A percentile compares a stretch with the other conserved stretches of the same genome.
Conservation (phyloP, 2,329 filamentous ascomycete species). For the Monilinia laxa region DNA sequence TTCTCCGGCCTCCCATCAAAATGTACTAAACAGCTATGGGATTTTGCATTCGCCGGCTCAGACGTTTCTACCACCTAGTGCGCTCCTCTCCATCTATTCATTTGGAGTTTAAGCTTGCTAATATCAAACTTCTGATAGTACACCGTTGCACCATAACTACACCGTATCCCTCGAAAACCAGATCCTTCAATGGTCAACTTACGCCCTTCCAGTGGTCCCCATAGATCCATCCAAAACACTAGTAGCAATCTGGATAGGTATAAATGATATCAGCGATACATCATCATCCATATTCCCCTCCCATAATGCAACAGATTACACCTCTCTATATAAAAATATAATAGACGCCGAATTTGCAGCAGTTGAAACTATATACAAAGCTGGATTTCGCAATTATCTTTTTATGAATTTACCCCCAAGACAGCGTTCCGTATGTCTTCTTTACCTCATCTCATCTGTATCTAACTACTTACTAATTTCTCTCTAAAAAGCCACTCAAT, state of each 20-base stretch:
- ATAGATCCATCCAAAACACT: conserved; percentile 44
- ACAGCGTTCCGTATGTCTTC: conserved; percentile 42
- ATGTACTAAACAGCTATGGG: conserved; percentile 53
- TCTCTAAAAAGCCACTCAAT: conserved; percentile 25
- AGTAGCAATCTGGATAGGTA: conserved; percentile 54
- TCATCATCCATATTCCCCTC: conserved; percentile 44
- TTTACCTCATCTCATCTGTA: conserved; percentile 1
- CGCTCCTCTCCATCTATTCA: no score
- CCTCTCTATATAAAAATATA: conserved; percentile 47
- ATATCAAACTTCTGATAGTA: conserved; percentile 36
- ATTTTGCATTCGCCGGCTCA: conserved; percentile 56
- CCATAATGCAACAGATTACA: conserved; percentile 45
- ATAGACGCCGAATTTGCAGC: conserved; percentile 45
- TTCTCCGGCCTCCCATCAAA: conserved; percentile 47
- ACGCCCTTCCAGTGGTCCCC: conserved; percentile 39
- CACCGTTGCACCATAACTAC: conserved; percentile 52
- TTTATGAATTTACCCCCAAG: conserved; percentile 54
- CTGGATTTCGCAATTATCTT: conserved; percentile 49
- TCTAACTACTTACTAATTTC: not conserved
- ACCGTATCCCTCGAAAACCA: conserved; percentile 52
- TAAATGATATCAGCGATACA: conserved; percentile 57
- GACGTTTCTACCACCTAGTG: conserved; percentile 45
- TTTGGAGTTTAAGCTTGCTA: not conserved
- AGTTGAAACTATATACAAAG: conserved; percentile 44
- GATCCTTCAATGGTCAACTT: conserved; percentile 48